These are phyloP conservation scores for Astrothelium macrocarpum DNA, from an alignment of 495 filamentous ascomycete genomes.

Conservation along the genomic window DNA sequence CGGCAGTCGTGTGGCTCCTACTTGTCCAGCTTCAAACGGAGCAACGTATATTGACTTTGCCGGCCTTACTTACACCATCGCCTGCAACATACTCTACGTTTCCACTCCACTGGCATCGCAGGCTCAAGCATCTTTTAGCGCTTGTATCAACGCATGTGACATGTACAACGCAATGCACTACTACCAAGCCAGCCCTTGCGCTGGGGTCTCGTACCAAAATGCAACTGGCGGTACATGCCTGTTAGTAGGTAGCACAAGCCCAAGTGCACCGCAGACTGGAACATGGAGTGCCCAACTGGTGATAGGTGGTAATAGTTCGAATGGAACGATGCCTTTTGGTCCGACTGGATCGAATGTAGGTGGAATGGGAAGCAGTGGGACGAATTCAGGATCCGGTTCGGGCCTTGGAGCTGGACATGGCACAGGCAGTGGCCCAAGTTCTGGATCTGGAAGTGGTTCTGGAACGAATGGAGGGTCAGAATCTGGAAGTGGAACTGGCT, in stretches of 20 bases:
- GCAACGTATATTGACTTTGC: conserved; percentile 2
- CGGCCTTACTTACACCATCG: conserved; percentile 16
- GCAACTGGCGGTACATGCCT: neutral
- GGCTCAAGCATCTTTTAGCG: conserved; percentile 5
- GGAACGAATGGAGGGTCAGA: neutral
- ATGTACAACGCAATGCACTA: conserved; percentile 18
- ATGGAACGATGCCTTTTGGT: neutral
- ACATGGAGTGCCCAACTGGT: neutral
- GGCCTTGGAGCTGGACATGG: conserved; percentile 3
- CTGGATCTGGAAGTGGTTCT: neutral
- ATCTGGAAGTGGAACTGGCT: neutral
- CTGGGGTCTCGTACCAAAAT: conserved; percentile 5
- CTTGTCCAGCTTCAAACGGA: conserved; percentile 11
- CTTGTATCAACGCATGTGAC: conserved; percentile 18
- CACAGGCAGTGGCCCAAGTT: conserved; percentile 6
- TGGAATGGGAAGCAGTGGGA: neutral
- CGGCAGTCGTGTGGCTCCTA: conserved; percentile 8
- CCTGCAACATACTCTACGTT: conserved; percentile 15
- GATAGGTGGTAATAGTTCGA: neutral
- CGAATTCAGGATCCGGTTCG: conserved; percentile 3
- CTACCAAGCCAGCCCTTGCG: conserved; percentile 11
- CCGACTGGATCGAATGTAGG: neutral
- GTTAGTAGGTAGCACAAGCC: neutral
- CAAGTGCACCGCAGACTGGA: neutral
- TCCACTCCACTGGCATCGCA: conserved; percentile 10